A percentile compares a stretch with the other conserved stretches of the same genome.
Conservation (phyloP, 805 yeast species). For the Cyberlindnera euphorbiae region DNA sequence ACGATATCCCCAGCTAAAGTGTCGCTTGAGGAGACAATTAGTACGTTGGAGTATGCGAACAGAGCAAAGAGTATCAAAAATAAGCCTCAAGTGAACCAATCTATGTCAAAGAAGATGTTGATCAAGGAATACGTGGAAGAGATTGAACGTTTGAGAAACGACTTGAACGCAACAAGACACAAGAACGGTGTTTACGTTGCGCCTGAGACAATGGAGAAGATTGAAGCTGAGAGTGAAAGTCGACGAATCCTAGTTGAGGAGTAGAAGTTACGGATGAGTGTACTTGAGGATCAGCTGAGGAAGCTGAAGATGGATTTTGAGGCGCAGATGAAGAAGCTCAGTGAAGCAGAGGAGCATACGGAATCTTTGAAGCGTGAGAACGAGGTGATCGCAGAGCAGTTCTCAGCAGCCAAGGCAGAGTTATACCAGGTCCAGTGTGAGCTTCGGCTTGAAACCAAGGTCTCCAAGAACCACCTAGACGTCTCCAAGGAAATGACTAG, state of each 20-base stretch:
- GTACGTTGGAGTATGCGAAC: conserved; percentile 79
- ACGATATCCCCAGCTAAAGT: conserved; percentile 75
- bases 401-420: conserved; percentile 6
- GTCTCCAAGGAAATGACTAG: conserved; percentile 20
- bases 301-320: conserved; percentile 38
- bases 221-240: conserved; percentile 43
- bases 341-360: conserved; percentile 12
- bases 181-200: conserved; percentile 67
- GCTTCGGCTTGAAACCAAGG: conserved; percentile 14
- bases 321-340: conserved; percentile 27
- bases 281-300: conserved; percentile 43
- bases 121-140: conserved; percentile 50
- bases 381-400: conserved; percentile 2
- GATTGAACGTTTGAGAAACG: conserved; percentile 52
- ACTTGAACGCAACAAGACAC: conserved; percentile 55
- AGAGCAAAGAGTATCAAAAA: conserved; percentile 74
- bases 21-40: conserved; percentile 68
- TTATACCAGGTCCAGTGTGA: conserved; percentile 12
- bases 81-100: conserved; percentile 57
- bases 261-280: conserved; percentile 41
- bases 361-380: conserved; percentile 14
- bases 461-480: conserved; percentile 15
- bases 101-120: conserved; percentile 53
- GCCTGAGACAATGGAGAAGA: conserved; percentile 40
- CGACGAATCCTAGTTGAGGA: conserved; percentile 45